phyloP scores from a whole-genome alignment of 169 alveolate genomes.

The Babesia gibsoni region DNA sequence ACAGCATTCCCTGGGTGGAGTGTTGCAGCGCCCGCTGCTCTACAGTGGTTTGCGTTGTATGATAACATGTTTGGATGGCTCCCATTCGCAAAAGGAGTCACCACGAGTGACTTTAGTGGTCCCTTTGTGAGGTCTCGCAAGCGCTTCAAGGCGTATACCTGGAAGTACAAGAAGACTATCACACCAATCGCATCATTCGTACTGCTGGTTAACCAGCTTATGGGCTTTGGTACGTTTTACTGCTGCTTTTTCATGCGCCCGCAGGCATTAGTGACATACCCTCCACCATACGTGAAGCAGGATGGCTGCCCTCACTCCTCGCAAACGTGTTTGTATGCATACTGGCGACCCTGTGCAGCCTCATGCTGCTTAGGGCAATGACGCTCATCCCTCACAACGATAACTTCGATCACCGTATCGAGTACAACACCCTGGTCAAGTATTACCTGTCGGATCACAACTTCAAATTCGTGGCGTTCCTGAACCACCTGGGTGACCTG shows the following conservation, averaged over 20 bases:
- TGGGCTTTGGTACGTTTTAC: conserved; percentile 68
- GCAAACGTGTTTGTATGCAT: conserved; percentile 65
- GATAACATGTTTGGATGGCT: neutral
- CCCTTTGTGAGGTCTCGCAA: conserved; percentile 52
- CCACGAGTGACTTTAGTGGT: neutral
- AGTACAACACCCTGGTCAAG: conserved; percentile 72
- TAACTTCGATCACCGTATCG: conserved; percentile 75
- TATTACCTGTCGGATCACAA: conserved; percentile 68
- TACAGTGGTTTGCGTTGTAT: neutral
- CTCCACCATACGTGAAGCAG: conserved; percentile 66
- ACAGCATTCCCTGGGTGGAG: no score
- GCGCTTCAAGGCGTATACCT: conserved; percentile 75
- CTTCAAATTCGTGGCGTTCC: conserved; percentile 65
- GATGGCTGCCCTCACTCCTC: conserved; percentile 68
- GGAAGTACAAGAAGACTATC: conserved; percentile 76
- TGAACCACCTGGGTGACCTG: conserved; percentile 69
- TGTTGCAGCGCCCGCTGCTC: no score
- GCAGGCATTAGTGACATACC: conserved; percentile 73
- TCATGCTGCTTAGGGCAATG: conserved; percentile 74
- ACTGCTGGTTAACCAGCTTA: conserved; percentile 69
- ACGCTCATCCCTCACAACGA: conserved; percentile 74
- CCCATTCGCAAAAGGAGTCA: neutral
- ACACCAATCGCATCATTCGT: conserved; percentile 74
- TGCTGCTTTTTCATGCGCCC: no score
- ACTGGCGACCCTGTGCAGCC: conserved; percentile 67